Conservation (phyloP, 805 yeast species). For the Metschnikowia chrysomelidarum region DNA sequence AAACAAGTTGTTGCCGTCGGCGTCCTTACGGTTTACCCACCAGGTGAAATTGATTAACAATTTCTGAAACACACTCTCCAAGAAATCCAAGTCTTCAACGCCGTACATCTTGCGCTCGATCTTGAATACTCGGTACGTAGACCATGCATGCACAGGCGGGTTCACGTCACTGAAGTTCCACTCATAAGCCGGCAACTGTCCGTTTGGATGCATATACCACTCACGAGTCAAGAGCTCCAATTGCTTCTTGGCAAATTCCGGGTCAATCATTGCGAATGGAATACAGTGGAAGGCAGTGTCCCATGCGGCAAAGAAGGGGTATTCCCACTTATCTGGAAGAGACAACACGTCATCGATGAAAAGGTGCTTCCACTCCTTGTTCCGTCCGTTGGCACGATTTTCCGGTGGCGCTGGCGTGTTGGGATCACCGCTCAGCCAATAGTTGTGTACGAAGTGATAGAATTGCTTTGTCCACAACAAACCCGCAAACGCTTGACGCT, state of each 20-base stretch:
- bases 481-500: constrained; percentile 94
- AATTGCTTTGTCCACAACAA: constrained; percentile 91
- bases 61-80: constrained; percentile 92
- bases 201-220: constrained; percentile 98
- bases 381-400: constrained; percentile 83
- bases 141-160: constrained; percentile 98
- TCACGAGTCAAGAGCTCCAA: constrained; percentile 83
- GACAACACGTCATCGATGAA: constrained; percentile 85
- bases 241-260: constrained; percentile 86
- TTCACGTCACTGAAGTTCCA: constrained; percentile 96
- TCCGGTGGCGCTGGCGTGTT: constrained; percentile 68
- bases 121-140: constrained; percentile 82
- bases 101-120: constrained; percentile 84
- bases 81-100: constrained; percentile 73
- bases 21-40: constrained; percentile 95
- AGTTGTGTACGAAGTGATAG: constrained; percentile 79
- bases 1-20: constrained; percentile 82
- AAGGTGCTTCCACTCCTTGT: constrained; percentile 84
- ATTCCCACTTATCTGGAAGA: constrained; percentile 94
- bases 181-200: constrained; percentile 96
- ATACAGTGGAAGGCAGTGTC: constrained; percentile 94
- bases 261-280: constrained; percentile 91
- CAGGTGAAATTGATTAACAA: constrained; percentile 86
- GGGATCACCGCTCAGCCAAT: constrained; percentile 89
- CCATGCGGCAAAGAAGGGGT: constrained; percentile 96